Evolutionary conservation across 495 filamentous ascomycete genomes (phyloP), one percentile per base, ranked within the genome.

Genomic region (Neurospora sp.): DNA sequence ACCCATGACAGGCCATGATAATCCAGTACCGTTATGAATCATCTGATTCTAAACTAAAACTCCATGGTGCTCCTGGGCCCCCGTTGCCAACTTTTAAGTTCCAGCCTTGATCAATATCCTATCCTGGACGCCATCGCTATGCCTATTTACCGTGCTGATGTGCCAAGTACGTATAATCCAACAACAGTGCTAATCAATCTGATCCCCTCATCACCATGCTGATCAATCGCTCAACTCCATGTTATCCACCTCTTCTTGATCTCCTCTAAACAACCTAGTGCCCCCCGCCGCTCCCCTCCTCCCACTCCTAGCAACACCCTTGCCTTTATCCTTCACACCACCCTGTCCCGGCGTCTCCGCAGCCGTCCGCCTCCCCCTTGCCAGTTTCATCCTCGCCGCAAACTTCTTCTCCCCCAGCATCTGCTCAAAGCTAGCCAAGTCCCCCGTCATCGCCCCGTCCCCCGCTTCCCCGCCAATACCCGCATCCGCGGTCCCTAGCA

Each of bases 381-480:
- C 76, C 59, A 79, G 6, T 66, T 72, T 73, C 42, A 39, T 66
- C 72, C 74, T 78, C 14, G 79, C 78, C 18, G 73, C 74, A 7
- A 40, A 70, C 68, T 82, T 80, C 40, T 74, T 72, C 70, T 78
- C 75, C 37, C 74, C 78, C 42, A 82, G 6, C 75, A 76, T 75
- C 38, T 69, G 53, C 79, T 82, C 80, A 39, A 81, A 83, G 40
- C 70, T 70, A 1, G 82, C 81, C 74, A 84, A 71, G 3, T 81
- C 81, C n/a, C 69, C 84, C 81, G 12, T 80, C 66, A 16, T 73
- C 73, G 22, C 68, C 41, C 16, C 68, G 0, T 38, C 40, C 8
- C 11, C 70, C 44, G 41, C 31, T 61, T 46, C 69, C 37, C 69
- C 3, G 68, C 61, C 46, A 20, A 68, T 59, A 5, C 40, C 38